A percentile compares a stretch with the other conserved stretches of the same genome.
Conservation (phyloP, 495 filamentous ascomycete genomes). For the Pseudevernia furfuracea region DNA sequence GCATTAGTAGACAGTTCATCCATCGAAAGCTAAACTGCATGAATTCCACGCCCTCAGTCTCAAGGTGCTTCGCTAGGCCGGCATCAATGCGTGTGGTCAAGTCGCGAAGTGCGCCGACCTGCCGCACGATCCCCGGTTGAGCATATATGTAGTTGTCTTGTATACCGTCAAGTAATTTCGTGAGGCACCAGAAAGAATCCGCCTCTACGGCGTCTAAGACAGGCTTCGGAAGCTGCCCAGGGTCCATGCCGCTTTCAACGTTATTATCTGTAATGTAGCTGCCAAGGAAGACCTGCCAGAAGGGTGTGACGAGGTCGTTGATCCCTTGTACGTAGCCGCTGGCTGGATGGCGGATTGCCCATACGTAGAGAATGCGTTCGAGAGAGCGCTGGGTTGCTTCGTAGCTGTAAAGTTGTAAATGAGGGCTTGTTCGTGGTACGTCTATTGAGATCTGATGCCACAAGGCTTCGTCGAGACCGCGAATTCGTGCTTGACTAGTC, state of each 20-base stretch:
- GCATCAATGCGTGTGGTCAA: constrained; percentile 84
- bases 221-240: constrained; percentile 79
- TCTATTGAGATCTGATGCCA: constrained; percentile 99
- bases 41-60: constrained; percentile 87
- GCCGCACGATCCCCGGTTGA: constrained; percentile 91
- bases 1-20: constrained; percentile 99
- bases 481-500: constrained; percentile 42
- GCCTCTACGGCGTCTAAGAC: constrained; percentile 97
- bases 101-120: constrained; percentile 81
- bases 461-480: constrained; percentile 86
- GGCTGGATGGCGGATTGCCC: constrained; percentile 94
- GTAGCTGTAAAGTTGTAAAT: constrained; percentile 88
- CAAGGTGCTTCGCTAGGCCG: constrained; percentile 76
- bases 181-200: constrained; percentile 96
- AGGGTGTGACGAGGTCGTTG: constrained; percentile 94
- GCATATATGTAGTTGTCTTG: constrained; percentile 98
- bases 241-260: constrained; percentile 91
- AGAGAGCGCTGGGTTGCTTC: constrained; percentile 91
- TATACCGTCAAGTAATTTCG: constrained; percentile 92
- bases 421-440: constrained; percentile 92
- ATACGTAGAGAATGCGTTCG: constrained; percentile 91
- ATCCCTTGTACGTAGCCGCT: constrained; percentile 98
- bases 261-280: constrained; percentile 90
- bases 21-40: constrained; percentile 98
- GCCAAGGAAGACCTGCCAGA: constrained; percentile 94